Percentiles rank a stretch among this genome's conserved stretches.
phyloP scores from a whole-genome alignment of 2,329 filamentous ascomycete species.

The Tricladium varicosporioides region DNA sequence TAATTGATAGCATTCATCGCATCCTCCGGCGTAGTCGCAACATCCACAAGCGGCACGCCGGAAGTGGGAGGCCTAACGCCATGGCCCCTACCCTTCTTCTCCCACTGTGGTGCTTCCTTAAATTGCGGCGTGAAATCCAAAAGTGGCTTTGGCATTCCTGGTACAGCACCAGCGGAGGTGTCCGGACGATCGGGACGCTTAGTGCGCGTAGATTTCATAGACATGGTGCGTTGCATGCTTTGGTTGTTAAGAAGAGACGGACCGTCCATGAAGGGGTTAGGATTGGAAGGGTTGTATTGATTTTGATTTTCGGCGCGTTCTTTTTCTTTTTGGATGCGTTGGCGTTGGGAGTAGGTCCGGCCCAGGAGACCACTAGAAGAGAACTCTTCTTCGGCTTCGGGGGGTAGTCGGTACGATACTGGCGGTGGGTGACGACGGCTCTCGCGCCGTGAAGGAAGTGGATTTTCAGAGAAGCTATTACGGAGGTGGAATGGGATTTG shows the following conservation, averaged over 20 bases:
- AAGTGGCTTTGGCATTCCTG: constrained; percentile 50
- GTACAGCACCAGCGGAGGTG: neutral
- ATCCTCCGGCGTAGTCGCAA: constrained; percentile 35
- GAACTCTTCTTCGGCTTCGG: constrained; percentile 39
- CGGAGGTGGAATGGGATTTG: constrained; percentile 33
- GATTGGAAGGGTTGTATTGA: neutral
- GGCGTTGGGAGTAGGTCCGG: constrained; percentile 46
- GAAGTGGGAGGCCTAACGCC: constrained; percentile 40
- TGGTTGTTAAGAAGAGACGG: constrained; percentile 36
- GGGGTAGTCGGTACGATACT: constrained; percentile 24
- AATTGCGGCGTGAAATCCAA: constrained; percentile 67
- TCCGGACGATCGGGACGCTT: constrained; percentile 6
- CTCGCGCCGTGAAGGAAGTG: constrained; percentile 11
- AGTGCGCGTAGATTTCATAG: constrained; percentile 19
- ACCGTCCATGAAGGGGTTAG: constrained; percentile 23
- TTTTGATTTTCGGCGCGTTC: constrained; percentile 9
- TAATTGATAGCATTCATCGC: constrained; percentile 13
- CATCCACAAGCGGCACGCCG: constrained; percentile 47
- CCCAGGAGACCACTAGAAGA: constrained; percentile 46
- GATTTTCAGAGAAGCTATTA: constrained; percentile 20
- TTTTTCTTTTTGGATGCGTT: constrained; percentile 33
- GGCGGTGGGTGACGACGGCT: constrained; percentile 26
- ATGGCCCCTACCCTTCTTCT: constrained; percentile 50
- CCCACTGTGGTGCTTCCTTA: constrained; percentile 59
- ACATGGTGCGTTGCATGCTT: constrained; percentile 27